Base-by-base conservation (phyloP, 1,284 basidiomycete species). In the Inonotus obliquus region DNA sequence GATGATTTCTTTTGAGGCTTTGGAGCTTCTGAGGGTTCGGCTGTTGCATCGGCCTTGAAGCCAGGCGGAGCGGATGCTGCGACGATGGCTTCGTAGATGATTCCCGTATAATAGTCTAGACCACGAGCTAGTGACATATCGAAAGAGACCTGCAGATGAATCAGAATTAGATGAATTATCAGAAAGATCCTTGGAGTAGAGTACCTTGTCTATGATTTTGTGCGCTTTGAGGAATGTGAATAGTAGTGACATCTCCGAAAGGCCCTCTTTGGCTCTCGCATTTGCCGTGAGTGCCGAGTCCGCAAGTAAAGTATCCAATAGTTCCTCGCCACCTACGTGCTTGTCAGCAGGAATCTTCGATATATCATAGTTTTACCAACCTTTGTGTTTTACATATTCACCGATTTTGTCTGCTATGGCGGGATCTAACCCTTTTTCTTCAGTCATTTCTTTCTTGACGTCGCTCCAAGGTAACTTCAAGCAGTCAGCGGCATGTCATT, bases 31-130 rank as follows among this genome's bases (percentile, higher is more conserved):
- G 70, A 66, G 11, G 75, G 67, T 3, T 70, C 68, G 23, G 71
- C 64, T 41, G 80, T 73, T 6, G 82, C 81, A 45, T 80, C 70
- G 5, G 80, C 76, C 65, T 81, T 79, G 77, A 92, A 85, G 7
- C 86, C 85, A 1, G 96, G 94, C 1, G 96, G 95, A 0, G 96
- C 95, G 9, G 95, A 98, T 1, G 87, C 92, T 69, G 93, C 93
- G 25, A 94, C 92, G 68, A 95, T 84, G 45, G 94, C 97, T 76
- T 99, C 97, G 78, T 98, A 98, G 73, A 99, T 99, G 70, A 99
- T 88, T 44, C 97, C 96, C 1, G 96, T 99, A 77, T 99, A 98
- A 77, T 99, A 99, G 75, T 99, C 97, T 39, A 99, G 83, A 25
- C 96, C 96, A 38, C 97, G 88, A 7, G 97, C 97, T 23, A 99